Conservation (phyloP, 805 yeast species). For the Pichia deserticola region DNA sequence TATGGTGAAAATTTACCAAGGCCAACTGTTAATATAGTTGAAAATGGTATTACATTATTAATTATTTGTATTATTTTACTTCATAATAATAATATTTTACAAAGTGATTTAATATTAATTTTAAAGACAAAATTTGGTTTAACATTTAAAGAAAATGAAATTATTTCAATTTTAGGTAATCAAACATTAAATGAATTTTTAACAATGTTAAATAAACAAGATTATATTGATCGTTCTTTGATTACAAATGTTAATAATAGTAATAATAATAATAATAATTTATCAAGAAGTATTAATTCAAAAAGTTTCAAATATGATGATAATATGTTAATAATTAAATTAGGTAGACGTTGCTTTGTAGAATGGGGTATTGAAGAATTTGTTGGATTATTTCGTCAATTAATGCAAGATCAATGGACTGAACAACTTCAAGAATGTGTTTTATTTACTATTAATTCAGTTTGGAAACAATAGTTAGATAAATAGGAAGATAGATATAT, state of each 20-base stretch:
- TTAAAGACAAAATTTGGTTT: constrained; percentile 20
- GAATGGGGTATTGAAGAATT: constrained; percentile 24
- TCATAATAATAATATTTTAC: constrained; percentile 23
- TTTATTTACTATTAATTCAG: constrained; percentile 17
- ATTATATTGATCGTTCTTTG: constrained; percentile 16
- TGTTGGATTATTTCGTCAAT: constrained; percentile 18
- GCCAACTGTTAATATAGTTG: constrained; percentile 17
- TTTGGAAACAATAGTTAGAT: constrained; percentile 11
- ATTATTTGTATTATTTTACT: constrained; percentile 21
- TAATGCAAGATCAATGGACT: constrained; percentile 24
- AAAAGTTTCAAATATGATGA: constrained; percentile 16
- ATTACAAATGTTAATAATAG: not conserved
- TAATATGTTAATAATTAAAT: constrained; percentile 17
- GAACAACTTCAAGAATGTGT: constrained; percentile 24
- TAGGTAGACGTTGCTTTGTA: constrained; percentile 24
- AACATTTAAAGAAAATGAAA: constrained; percentile 16
- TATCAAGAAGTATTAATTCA: not conserved
- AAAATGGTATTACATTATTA: constrained; percentile 23
- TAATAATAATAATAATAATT: too few species aligned
- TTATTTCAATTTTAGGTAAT: constrained; percentile 15
- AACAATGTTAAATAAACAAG: constrained; percentile 20
- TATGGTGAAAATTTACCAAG: constrained; percentile 19
- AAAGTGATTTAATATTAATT: constrained; percentile 20
- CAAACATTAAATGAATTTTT: constrained; percentile 19
- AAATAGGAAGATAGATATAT: too few species aligned